phyloP scores from a whole-genome alignment of 306 rosid species.

The Ceratonia siliqua region DNA sequence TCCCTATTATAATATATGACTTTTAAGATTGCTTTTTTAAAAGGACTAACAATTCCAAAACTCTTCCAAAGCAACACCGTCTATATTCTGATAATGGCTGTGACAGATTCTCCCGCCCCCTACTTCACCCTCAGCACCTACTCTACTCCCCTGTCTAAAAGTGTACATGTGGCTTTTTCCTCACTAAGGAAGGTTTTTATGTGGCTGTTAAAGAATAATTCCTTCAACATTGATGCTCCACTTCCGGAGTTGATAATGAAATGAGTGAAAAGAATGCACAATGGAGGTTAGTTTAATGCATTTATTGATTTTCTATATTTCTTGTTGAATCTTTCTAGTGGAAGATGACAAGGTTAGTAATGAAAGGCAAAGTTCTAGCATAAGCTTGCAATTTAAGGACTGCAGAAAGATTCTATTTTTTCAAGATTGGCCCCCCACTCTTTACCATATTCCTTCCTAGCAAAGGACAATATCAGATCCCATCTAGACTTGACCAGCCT shows the following conservation, averaged over 20 bases:
- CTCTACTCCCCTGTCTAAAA: conserved; percentile 29
- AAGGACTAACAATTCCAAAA: conserved; percentile 23
- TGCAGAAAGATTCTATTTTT: conserved; percentile 51
- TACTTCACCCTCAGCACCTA: conserved; percentile 30
- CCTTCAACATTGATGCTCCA: conserved; percentile 38
- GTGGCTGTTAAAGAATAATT: conserved; percentile 10
- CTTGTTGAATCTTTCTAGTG: conserved; percentile 12
- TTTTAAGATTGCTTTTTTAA: conserved; percentile 32
- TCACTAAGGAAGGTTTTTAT: conserved; percentile 28
- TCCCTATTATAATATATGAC: too few relatives aligned
- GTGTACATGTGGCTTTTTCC: conserved; percentile 36
- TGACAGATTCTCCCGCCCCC: conserved; percentile 42
- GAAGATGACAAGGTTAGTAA: conserved; percentile 23
- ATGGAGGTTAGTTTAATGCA: conserved; percentile 29
- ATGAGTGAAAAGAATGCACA: conserved; percentile 41
- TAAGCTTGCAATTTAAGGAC: conserved; percentile 60
- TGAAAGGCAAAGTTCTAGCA: conserved; percentile 30
- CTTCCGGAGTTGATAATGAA: conserved; percentile 40
- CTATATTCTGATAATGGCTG: conserved; percentile 10
- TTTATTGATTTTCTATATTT: conserved; percentile 4
- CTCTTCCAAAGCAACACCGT: conserved; percentile 20
- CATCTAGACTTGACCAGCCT: conserved; percentile 51
- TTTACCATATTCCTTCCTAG: conserved; percentile 60
- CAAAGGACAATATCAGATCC: conserved; percentile 49
- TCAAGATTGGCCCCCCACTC: conserved; percentile 46